These are phyloP conservation scores for Cicer judaicum DNA, from an alignment of 306 rosid genomes.

Conservation along the genomic window DNA sequence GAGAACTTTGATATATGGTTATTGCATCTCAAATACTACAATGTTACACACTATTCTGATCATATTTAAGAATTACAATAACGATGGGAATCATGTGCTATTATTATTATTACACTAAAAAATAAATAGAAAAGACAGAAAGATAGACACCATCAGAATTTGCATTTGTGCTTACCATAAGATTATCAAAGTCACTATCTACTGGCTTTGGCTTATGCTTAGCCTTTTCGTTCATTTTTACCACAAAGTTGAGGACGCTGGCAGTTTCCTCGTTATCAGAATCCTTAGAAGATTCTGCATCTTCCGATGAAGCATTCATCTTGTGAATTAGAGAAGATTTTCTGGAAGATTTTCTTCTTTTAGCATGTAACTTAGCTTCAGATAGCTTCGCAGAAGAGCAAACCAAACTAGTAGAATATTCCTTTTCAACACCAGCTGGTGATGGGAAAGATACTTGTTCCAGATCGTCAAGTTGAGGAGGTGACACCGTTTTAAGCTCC, in stretches of 20 bases:
- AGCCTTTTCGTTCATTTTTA: conserved; percentile 47
- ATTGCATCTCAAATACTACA: conserved; percentile 15
- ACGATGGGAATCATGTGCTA: conserved; percentile 9
- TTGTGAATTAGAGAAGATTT: conserved; percentile 42
- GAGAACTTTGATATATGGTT: neutral
- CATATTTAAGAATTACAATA: neutral
- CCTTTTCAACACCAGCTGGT: conserved; percentile 41
- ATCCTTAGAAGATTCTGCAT: conserved; percentile 47
- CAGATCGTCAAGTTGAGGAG: conserved; percentile 41
- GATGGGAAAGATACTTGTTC: conserved; percentile 36
- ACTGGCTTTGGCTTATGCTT: conserved; percentile 43
- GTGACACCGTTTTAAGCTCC: conserved; percentile 35
- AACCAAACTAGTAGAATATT: conserved; percentile 37
- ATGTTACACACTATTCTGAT: conserved; percentile 1
- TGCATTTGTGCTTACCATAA: conserved; percentile 47
- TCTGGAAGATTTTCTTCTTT: conserved; percentile 45
- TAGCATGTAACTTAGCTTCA: conserved; percentile 44
- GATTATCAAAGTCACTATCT: conserved; percentile 42
- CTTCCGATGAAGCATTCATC: conserved; percentile 37
- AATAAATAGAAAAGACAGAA: no score
- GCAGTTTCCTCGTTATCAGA: conserved; percentile 67
- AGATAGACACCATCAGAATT: conserved; percentile 8
- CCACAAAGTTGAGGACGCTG: conserved; percentile 63
- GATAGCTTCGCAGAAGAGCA: conserved; percentile 37
- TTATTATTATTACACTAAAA: no score